Evolutionary conservation across 2,329 filamentous ascomycete genomes (phyloP).

Genomic region (Curvularia sp.): DNA sequence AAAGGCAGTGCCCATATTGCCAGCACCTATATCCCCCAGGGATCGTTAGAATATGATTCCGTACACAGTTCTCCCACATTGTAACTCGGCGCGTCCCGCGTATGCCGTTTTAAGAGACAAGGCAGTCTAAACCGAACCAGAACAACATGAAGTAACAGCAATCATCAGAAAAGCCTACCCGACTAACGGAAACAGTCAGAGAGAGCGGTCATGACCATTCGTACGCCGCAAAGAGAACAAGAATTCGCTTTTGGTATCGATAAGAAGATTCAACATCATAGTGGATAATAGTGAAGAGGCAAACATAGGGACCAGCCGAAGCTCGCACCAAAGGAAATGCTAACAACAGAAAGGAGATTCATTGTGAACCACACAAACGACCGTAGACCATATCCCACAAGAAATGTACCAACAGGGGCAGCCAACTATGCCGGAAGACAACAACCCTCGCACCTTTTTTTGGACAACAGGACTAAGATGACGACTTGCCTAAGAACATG

Average conservation of each 20-base stretch:
- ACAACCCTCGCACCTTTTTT: slow-evolving; percentile 38
- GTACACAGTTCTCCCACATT: neutral
- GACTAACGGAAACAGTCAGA: neutral
- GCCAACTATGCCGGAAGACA: slow-evolving; percentile 29
- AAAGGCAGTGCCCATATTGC: neutral
- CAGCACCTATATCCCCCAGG: neutral
- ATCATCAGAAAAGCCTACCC: slow-evolving; percentile 9
- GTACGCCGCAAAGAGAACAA: slow-evolving; percentile 11
- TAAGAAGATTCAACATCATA: slow-evolving; percentile 34
- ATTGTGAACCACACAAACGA: slow-evolving; percentile 30
- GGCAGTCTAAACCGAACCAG: slow-evolving; percentile 1
- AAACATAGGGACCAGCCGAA: slow-evolving; percentile 19
- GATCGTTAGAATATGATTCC: neutral
- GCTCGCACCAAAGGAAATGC: slow-evolving; percentile 22
- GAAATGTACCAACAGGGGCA: slow-evolving; percentile 37
- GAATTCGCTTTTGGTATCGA: slow-evolving; percentile 24
- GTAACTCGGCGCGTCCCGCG: neutral
- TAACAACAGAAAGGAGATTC: slow-evolving; percentile 35
- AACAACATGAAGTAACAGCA: slow-evolving; percentile 1
- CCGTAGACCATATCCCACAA: slow-evolving; percentile 34
- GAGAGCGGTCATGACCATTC: slow-evolving; percentile 1
- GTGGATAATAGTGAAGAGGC: slow-evolving; percentile 32
- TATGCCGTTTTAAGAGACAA: slow-evolving; percentile 2
- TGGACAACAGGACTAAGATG: slow-evolving; percentile 32
- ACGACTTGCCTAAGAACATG: slow-evolving; percentile 41